A percentile compares a stretch with the other conserved stretches of the same genome.
Evolutionary conservation across 2,329 filamentous ascomycete genomes (phyloP).

Genomic region (Cytospora chrysosperma): DNA sequence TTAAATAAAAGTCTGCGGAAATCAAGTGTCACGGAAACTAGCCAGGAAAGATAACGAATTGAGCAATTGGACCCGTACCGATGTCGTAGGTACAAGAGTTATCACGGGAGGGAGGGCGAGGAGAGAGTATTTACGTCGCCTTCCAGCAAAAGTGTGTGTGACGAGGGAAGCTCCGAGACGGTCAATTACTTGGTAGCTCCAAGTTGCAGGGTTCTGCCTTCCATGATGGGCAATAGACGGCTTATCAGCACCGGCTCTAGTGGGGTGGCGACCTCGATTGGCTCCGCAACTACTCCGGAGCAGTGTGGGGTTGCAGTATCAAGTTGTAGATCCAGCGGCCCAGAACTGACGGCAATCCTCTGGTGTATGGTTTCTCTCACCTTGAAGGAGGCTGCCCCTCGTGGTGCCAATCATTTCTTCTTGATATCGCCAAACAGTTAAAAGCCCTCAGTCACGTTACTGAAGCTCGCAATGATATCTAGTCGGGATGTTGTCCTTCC

Average conservation of each 20-base stretch:
- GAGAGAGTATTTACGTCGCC: constrained; percentile 18
- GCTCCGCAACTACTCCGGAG: neutral
- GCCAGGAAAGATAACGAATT: constrained; percentile 15
- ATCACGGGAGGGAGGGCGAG: neutral
- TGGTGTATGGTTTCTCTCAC: neutral
- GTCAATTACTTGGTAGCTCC: neutral
- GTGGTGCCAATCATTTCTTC: too few species aligned
- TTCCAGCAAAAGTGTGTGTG: neutral
- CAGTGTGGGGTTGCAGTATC: neutral
- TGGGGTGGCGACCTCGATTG: constrained; percentile 18
- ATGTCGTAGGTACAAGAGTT: constrained; percentile 19
- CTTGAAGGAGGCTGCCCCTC: too few species aligned
- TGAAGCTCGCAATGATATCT: neutral
- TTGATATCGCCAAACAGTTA: too few species aligned
- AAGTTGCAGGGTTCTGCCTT: constrained; percentile 2
- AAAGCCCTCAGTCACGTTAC: too few species aligned
- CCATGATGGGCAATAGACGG: constrained; percentile 12
- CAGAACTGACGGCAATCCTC: neutral
- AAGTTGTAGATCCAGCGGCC: neutral
- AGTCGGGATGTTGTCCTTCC: neutral
- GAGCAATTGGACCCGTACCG: constrained; percentile 22
- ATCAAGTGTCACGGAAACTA: constrained; percentile 16
- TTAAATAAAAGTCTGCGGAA: neutral
- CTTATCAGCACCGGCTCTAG: constrained; percentile 18
- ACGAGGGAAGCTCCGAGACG: constrained; percentile 12